These are phyloP conservation scores for Hexamita inflata DNA, from an alignment of 208 protist species.

Conservation along the genomic window DNA sequence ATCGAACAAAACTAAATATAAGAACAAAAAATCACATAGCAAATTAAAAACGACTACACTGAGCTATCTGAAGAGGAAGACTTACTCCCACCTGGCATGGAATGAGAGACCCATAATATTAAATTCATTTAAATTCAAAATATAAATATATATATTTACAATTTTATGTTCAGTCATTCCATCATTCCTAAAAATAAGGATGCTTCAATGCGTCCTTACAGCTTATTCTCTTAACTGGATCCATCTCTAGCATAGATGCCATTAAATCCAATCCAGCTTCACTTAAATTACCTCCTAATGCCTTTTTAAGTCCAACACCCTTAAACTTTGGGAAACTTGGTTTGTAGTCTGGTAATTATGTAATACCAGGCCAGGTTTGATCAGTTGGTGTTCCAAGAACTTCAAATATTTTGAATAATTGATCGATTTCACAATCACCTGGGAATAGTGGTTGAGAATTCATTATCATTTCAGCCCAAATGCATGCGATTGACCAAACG, in stretches of 20 bases:
- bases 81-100: too few relatives aligned
- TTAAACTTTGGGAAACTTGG: constrained; percentile 25
- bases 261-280: constrained; percentile 43
- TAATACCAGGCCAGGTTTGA: constrained; percentile 31
- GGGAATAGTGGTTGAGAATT: constrained; percentile 30
- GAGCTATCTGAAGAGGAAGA: too few relatives aligned
- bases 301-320: neutral
- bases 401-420: constrained; percentile 45
- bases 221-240: constrained; percentile 48
- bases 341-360: constrained; percentile 17
- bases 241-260: constrained; percentile 39
- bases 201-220: constrained; percentile 45
- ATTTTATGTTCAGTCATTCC: neutral
- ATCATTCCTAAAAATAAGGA: constrained; percentile 32
- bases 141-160: too few relatives aligned
- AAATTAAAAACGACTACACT: too few relatives aligned
- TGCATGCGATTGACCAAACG: constrained; percentile 96
- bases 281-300: neutral
- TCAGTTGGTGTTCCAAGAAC: constrained; percentile 40
- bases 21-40: too few relatives aligned
- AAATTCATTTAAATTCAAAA: too few relatives aligned
- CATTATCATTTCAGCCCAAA: constrained; percentile 85
- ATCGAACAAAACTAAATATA: too few relatives aligned
- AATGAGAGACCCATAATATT: too few relatives aligned
- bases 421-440: constrained; percentile 43